These are phyloP conservation scores for Toxoplasma gondii DNA, from an alignment of 169 alveolate genomes.

Conservation along the genomic window DNA sequence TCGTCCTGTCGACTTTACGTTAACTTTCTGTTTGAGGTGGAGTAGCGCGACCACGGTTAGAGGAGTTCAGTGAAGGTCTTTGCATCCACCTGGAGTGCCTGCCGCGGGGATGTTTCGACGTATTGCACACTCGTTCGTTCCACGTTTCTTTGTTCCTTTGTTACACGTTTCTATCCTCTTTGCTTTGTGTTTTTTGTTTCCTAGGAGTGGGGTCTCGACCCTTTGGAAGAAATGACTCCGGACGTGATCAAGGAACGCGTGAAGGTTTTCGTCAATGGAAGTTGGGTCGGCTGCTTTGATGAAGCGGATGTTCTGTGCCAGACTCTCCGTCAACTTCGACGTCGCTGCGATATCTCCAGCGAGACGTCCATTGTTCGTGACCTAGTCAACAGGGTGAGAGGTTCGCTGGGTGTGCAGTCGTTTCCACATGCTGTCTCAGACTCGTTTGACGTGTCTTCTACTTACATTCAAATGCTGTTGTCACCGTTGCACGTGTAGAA, in stretches of 20 bases:
- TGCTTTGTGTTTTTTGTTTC: neutral
- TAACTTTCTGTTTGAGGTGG: too few relatives aligned
- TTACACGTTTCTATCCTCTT: too few relatives aligned
- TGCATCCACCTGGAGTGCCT: too few relatives aligned
- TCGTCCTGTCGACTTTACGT: too few relatives aligned
- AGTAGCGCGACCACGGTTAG: too few relatives aligned
- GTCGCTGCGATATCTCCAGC: slow-evolving; percentile 92
- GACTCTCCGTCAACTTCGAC: slow-evolving; percentile 88
- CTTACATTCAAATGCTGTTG: too few relatives aligned
- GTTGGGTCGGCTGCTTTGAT: slow-evolving; percentile 92
- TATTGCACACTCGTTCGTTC: too few relatives aligned
- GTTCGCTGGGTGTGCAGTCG: neutral
- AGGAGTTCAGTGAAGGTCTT: too few relatives aligned
- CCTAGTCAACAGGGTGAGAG: slow-evolving; percentile 80
- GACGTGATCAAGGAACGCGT: slow-evolving; percentile 78
- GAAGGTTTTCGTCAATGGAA: slow-evolving; percentile 84
- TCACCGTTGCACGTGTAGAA: too few relatives aligned
- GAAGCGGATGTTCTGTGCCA: slow-evolving; percentile 92
- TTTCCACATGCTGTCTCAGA: neutral
- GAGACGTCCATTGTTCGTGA: slow-evolving; percentile 97
- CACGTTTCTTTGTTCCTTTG: too few relatives aligned
- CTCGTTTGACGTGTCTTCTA: too few relatives aligned
- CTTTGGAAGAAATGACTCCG: slow-evolving; percentile 68
- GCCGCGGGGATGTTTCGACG: too few relatives aligned
- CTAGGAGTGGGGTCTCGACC: slow-evolving; percentile 83